A percentile compares a stretch with the other conserved stretches of the same genome.
Evolutionary conservation across 2,329 filamentous ascomycete species (phyloP).

Genomic region (Zasmidium citrigriseum): DNA sequence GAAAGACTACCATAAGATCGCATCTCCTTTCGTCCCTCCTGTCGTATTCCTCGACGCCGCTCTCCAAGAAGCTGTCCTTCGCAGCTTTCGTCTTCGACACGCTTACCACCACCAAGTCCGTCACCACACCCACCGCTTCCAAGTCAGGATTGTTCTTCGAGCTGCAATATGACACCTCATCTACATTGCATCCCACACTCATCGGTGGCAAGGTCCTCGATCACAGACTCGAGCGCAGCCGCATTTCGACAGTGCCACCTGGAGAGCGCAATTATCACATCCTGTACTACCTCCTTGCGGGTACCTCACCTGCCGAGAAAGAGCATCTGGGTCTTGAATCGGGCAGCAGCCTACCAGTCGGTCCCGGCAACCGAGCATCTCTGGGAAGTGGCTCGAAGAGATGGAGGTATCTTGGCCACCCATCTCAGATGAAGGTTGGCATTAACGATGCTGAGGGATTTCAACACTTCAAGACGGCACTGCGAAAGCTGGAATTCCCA

Average conservation of each 20-base stretch:
- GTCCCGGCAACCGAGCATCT: conserved; percentile 57
- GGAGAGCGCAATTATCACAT: conserved; percentile 97
- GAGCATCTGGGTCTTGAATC: conserved; percentile 71
- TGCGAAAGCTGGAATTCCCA: conserved; percentile 92
- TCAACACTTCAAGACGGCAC: conserved; percentile 93
- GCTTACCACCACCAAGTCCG: conserved; percentile 93
- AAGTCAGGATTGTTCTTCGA: conserved; percentile 96
- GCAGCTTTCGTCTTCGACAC: conserved; percentile 95
- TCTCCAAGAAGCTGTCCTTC: conserved; percentile 90
- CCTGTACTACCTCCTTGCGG: conserved; percentile 90
- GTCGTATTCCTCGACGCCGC: conserved; percentile 84
- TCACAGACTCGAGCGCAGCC: conserved; percentile 86
- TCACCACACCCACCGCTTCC: conserved; percentile 91
- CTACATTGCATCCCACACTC: conserved; percentile 79
- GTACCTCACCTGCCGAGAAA: conserved; percentile 89
- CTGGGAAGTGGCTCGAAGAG: conserved; percentile 66
- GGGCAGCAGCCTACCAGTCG: conserved; percentile 48
- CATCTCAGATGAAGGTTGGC: conserved; percentile 93
- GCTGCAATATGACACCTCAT: conserved; percentile 90
- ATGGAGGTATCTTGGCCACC: conserved; percentile 96
- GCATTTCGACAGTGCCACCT: conserved; percentile 87
- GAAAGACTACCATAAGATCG: conserved; percentile 91
- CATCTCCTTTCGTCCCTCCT: conserved; percentile 85
- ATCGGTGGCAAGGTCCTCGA: conserved; percentile 94
- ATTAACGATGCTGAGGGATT: conserved; percentile 96